Base-by-base conservation (phyloP, 805 yeast species). In the Starmerella roubikii region DNA sequence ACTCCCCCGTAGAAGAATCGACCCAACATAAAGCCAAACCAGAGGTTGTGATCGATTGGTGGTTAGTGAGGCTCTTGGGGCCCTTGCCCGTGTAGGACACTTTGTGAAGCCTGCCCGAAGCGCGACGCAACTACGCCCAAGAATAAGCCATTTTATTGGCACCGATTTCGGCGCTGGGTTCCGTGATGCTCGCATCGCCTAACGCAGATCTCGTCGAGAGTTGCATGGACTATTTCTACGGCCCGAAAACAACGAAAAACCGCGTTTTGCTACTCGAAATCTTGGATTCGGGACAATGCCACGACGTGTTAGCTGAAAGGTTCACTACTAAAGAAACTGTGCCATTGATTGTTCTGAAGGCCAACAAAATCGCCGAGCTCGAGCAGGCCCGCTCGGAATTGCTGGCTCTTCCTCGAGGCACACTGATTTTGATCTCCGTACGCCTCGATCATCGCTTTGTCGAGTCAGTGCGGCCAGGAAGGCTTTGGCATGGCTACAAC, bases 1-100 rank as follows among this genome's bases (percentile, higher is more conserved):
- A 22, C 37, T 13, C 38, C 26, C 4, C 40, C 41, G 21, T 19
- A 19, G 18, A 37, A 24, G 11, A 41, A 18, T 30, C 41, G 29
- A 21, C 35, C 29, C 19, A 36, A 38, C 44, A 41, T 41, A n/a
- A 12, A 33, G 28, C 30, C 22, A 33, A 23, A 20, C 6, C 10
- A 16, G 24, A 8, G 24, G 24, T 22, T 22, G n/a, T n/a, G n/a
- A 10, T 6, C 16, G 13, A 26, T 26, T 26, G 29, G 29, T 26
- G 15, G 29, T n/a, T n/a, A n/a, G n/a, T n/a, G n/a, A n/a, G n/a
- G n/a, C n/a, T n/a, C n/a, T n/a, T n/a, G n/a, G n/a, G n/a, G n/a
- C n/a, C n/a, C n/a, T n/a, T n/a, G n/a, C n/a, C n/a, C n/a, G n/a
- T n/a, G n/a, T n/a, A n/a, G n/a, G n/a, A n/a, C n/a, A n/a, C n/a